Conservation (phyloP, 2,329 filamentous ascomycete species). For the Fusarium camptoceras region DNA sequence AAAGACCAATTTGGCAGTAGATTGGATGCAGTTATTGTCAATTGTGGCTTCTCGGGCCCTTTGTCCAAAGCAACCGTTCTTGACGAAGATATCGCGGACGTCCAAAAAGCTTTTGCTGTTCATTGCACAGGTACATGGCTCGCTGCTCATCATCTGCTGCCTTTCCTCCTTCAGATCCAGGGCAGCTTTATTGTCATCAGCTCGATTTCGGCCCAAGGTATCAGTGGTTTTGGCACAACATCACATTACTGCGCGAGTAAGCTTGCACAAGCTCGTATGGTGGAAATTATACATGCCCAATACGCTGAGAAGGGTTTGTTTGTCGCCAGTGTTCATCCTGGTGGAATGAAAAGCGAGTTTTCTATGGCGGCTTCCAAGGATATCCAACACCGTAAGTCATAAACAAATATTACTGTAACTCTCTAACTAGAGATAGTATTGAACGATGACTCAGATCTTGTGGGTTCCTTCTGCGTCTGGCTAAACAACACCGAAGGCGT, state of each 20-base stretch:
- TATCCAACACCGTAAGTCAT: constrained; percentile 4
- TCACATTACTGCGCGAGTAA: constrained; percentile 19
- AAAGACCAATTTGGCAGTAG: neutral
- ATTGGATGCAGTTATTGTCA: constrained; percentile 4
- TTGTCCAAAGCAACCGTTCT: neutral
- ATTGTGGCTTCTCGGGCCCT: constrained; percentile 12
- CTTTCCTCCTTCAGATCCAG: neutral
- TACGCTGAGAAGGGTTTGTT: neutral
- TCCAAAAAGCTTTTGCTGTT: neutral
- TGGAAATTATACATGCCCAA: constrained; percentile 1
- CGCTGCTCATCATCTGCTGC: neutral
- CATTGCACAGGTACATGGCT: constrained; percentile 17
- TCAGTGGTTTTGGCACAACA: constrained; percentile 15
- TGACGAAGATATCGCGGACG: constrained; percentile 5
- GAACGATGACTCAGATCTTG: constrained; percentile 9
- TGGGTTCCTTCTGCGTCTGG: constrained; percentile 7
- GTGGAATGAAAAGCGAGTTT: constrained; percentile 15
- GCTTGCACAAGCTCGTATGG: constrained; percentile 6
- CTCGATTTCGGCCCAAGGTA: neutral
- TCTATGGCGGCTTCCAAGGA: neutral
- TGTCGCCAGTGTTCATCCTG: constrained; percentile 1
- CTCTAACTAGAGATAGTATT: neutral
- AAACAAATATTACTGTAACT: fast-evolving
- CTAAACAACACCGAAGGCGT: neutral
- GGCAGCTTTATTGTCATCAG: constrained; percentile 16